Conservation (phyloP, 78 protist genomes). For the Dictyostelium capitatum region DNA sequence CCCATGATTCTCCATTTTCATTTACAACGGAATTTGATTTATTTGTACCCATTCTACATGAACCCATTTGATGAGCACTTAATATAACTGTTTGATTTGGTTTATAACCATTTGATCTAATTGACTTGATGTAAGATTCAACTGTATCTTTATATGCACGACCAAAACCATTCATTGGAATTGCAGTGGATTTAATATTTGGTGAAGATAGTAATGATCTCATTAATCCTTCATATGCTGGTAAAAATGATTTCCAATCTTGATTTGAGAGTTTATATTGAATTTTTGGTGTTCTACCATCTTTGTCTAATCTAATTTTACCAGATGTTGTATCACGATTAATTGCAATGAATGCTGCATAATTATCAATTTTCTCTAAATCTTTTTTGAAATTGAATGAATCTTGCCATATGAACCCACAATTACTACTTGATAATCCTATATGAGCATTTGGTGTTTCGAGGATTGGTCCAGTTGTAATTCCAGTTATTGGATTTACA, state of each 20-base stretch:
- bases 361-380: background rate
- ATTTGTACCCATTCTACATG: conserved; percentile 80
- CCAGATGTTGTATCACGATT: conserved; percentile 71
- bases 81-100: conserved; percentile 22
- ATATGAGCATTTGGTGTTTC: conserved; percentile 70
- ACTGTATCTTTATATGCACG: background rate
- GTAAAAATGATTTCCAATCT: conserved; percentile 37
- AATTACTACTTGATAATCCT: background rate
- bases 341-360: conserved; percentile 36
- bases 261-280: conserved; percentile 24
- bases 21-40: conserved; percentile 56
- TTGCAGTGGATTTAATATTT: conserved; percentile 20
- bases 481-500: background rate
- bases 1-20: conserved; percentile 82
- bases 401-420: conserved; percentile 18
- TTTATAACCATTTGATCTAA: conserved; percentile 21
- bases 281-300: conserved; percentile 47
- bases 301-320: conserved; percentile 53
- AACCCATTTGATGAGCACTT: conserved; percentile 86
- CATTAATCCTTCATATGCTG: conserved; percentile 8
- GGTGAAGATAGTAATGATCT: conserved; percentile 7
- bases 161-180: conserved; percentile 27
- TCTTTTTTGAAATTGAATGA: background rate
- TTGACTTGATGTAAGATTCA: conserved; percentile 14
- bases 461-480: conserved; percentile 14